phyloP scores from a whole-genome alignment of 164 flowering plant species.

The Magnolia sinica region DNA sequence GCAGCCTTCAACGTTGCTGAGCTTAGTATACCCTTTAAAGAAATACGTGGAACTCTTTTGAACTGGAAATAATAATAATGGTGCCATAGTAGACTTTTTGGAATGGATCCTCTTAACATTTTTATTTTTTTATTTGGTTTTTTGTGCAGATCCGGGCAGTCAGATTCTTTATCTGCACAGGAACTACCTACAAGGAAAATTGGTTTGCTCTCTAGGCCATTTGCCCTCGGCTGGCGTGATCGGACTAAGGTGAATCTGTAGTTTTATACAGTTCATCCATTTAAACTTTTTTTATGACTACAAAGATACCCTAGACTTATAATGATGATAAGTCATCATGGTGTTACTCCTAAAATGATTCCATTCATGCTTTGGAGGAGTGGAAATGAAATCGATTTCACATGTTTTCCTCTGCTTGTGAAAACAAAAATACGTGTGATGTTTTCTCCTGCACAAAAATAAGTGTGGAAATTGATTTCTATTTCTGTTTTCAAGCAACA shows the following conservation, averaged over 20 bases:
- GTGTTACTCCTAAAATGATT: neutral
- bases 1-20: neutral
- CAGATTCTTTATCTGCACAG: constrained; percentile 41
- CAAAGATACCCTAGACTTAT: neutral
- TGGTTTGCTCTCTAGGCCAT: constrained; percentile 70
- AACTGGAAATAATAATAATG: neutral
- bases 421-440: neutral
- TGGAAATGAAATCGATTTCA: neutral
- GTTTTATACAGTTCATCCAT: neutral
- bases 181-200: constrained; percentile 67
- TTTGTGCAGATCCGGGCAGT: constrained; percentile 34
- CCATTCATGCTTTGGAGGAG: neutral
- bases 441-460: neutral
- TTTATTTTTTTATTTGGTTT: neutral
- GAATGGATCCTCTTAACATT: neutral
- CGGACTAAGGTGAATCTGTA: constrained; percentile 56
- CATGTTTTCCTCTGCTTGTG: neutral
- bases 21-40: neutral
- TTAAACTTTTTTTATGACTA: neutral
- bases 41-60: neutral
- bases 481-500: no score
- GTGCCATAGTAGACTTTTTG: neutral
- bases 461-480: no score
- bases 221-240: constrained; percentile 92
- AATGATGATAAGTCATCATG: neutral